Base-by-base conservation (phyloP, 495 filamentous ascomycete species). In the Aspergillus kassunensis region DNA sequence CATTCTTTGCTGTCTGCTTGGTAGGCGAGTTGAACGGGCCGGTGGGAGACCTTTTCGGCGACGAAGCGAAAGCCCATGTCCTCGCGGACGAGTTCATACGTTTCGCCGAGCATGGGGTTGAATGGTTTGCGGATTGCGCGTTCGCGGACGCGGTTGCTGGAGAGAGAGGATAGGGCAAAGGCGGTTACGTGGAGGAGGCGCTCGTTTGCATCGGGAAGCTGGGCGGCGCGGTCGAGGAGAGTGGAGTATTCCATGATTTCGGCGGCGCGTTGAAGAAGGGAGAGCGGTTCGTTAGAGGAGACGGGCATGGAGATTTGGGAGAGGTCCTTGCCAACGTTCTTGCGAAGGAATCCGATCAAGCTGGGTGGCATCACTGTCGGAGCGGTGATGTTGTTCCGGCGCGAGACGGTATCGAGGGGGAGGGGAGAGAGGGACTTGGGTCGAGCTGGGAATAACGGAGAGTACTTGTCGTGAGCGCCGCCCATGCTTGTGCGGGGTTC, bases 281-380 rank as follows among this genome's bases (percentile, higher is more conserved):
- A 97, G 2, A 86, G 83, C 1, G 93, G 95, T 63, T 98, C 93
- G 68, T 98, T 98, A 16, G 92, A 84, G 18, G 91, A 92, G 5
- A 97, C 93, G 0, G 93, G 93, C 95, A 97, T 98, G 29, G 89
- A 87, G 63, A 97, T 91, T 4, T 90, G 91, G 44, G 90, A 95
- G 6, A 98, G 73, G 66, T 98, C 93, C 71, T 97, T 97, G 57
- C 93, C 93, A 11, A 97, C 93, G 56, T 98, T 98, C 65, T 97
- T 98, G 61, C 95, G 89, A 9, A 97, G 75, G 65, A 97, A 95
- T 1, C 88, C 86, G 51, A 98, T 93, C 25, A 98, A 72, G 68
- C 89, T 95, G 0, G 93, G 93, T 0, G 95, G 92, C 31, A 81
- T 63, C 23, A 89, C 81, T 20, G 81, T 91, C 3, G 90, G 80